These are phyloP conservation scores for Fomitopsis pinicola DNA, from an alignment of 1,284 basidiomycete genomes.

Conservation along the genomic window DNA sequence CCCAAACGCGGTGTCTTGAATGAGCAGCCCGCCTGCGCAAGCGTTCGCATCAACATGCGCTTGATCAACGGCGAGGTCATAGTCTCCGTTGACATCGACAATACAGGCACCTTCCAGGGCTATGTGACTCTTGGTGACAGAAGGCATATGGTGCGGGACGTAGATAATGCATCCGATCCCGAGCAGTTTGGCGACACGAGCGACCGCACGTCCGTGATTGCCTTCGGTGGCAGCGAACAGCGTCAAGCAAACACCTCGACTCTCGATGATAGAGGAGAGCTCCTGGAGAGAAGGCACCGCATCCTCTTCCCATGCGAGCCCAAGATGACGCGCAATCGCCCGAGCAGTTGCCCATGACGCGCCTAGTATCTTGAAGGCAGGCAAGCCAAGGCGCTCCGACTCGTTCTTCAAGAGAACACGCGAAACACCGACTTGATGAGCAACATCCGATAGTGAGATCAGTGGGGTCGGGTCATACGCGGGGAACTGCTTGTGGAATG, in stretches of 20 bases:
- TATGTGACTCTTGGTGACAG: neutral
- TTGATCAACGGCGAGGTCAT: slow-evolving; percentile 4
- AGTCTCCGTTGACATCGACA: slow-evolving; percentile 3
- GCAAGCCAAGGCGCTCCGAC: slow-evolving; percentile 3
- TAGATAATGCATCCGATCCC: slow-evolving; percentile 1
- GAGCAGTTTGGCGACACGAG: slow-evolving; percentile 5
- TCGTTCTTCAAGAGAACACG: slow-evolving; percentile 6
- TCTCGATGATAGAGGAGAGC: neutral
- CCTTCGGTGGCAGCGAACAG: slow-evolving; percentile 8
- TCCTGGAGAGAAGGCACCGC: neutral
- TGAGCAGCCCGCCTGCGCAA: neutral
- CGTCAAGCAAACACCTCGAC: neutral
- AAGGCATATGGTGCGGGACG: neutral
- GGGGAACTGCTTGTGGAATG: slow-evolving; percentile 2
- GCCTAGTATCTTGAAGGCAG: slow-evolving; percentile 9
- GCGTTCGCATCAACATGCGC: neutral
- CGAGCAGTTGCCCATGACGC: slow-evolving; percentile 7
- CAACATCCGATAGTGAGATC: neutral
- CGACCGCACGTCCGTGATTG: slow-evolving; percentile 7
- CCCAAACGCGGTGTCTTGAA: slow-evolving; percentile 8
- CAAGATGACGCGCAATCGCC: neutral
- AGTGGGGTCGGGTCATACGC: slow-evolving; percentile 2
- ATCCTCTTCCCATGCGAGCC: neutral
- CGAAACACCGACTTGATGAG: neutral
- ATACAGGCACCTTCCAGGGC: slow-evolving; percentile 4